phyloP scores from a whole-genome alignment of 129 eudicot genomes.

The Silybum marianum region DNA sequence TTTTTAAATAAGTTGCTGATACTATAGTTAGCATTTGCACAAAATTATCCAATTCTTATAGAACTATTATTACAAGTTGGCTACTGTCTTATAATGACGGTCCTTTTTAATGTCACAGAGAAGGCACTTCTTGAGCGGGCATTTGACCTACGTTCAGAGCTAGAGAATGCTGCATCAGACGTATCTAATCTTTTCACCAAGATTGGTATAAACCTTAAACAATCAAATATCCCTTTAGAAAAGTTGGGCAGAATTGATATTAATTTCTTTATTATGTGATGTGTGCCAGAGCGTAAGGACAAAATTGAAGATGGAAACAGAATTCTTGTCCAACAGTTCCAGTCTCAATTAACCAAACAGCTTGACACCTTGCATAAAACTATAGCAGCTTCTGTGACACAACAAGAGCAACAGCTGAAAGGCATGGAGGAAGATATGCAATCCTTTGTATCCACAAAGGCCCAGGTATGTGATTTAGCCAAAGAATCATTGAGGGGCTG shows the following conservation, averaged over 20 bases:
- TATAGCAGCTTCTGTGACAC: conserved; percentile 78
- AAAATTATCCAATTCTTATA: not conserved
- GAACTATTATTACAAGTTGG: not conserved
- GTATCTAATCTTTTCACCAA: conserved; percentile 83
- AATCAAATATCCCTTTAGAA: not conserved
- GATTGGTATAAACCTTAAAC: conserved; percentile 54
- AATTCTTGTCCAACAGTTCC: conserved; percentile 76
- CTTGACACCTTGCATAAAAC: conserved; percentile 86
- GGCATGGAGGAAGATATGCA: conserved; percentile 97
- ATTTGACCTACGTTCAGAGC: conserved; percentile 90
- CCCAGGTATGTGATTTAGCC: conserved; percentile 50
- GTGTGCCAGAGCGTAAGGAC: conserved; percentile 79
- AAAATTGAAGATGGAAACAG: conserved; percentile 92
- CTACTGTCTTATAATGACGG: not conserved
- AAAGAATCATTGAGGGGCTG: not conserved
- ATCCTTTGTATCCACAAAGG: conserved; percentile 82
- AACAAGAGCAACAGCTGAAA: conserved; percentile 85
- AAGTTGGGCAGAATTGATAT: not conserved
- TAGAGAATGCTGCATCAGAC: conserved; percentile 89
- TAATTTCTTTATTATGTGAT: not conserved
- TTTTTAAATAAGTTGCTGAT: not conserved
- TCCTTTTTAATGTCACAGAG: conserved; percentile 44
- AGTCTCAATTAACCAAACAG: conserved; percentile 74
- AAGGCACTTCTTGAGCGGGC: conserved; percentile 93
- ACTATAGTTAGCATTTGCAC: not conserved